phyloP scores from a whole-genome alignment of 192 early-diverging fungal species.

The Umbelopsis vinacea region DNA sequence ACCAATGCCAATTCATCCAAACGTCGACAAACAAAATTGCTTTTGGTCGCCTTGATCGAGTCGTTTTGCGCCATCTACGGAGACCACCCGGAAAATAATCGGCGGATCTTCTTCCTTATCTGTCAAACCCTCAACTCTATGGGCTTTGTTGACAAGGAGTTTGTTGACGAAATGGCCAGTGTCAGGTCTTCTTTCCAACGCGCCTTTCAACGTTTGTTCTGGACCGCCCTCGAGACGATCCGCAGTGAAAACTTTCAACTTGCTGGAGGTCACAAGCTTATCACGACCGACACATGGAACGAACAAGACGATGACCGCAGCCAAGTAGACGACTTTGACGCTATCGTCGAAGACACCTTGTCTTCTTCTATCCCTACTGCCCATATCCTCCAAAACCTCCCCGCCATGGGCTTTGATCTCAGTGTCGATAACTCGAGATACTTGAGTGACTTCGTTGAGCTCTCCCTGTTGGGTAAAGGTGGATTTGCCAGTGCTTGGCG shows the following conservation, averaged over 20 bases:
- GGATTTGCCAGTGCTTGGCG: slow-evolving; percentile 90
- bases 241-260: slow-evolving; percentile 43
- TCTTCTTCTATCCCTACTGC: neutral
- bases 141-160: slow-evolving; percentile 80
- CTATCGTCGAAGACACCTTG: neutral
- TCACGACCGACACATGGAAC: slow-evolving; percentile 8
- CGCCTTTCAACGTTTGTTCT: slow-evolving; percentile 84
- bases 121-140: slow-evolving; percentile 85
- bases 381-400: neutral
- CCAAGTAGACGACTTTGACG: neutral
- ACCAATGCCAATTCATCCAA: neutral
- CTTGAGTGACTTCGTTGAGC: slow-evolving; percentile 81
- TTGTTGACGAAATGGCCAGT: slow-evolving; percentile 71
- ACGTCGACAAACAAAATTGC: slow-evolving; percentile 71
- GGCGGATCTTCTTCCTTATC: slow-evolving; percentile 83
- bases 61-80: slow-evolving; percentile 91
- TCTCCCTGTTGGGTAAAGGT: slow-evolving; percentile 82
- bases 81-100: slow-evolving; percentile 83
- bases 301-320: neutral
- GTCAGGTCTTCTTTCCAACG: slow-evolving; percentile 85
- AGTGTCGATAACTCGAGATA: slow-evolving; percentile 72
- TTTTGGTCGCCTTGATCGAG: slow-evolving; percentile 89
- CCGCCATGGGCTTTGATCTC: slow-evolving; percentile 26
- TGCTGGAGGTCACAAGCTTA: slow-evolving; percentile 3
- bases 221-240: slow-evolving; percentile 76